Evolutionary conservation across 2,329 filamentous ascomycete genomes (phyloP), one percentile per base, ranked within the genome.

Genomic region (Ophioceras dolichostomum): DNA sequence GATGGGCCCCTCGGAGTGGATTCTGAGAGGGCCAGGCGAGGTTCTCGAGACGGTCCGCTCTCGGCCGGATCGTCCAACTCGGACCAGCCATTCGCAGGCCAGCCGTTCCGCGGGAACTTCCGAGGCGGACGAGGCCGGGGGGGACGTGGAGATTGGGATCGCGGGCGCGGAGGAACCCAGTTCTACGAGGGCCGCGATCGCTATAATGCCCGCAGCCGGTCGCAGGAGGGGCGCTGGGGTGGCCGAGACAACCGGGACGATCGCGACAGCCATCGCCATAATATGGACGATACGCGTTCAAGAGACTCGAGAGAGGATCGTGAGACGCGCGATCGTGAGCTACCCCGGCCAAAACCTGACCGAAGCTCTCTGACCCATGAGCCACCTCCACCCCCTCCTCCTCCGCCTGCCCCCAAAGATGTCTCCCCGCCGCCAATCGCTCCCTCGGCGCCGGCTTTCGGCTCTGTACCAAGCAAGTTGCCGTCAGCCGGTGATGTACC

Each of bases 51-150:
- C 48, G 82, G 81, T 0, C 80, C 82, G 10, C 70, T 76, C 17
- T 83, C 80, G 2, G 79, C 78, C 14, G 78, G 78, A 4, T 84
- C 82, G 3, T 76, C 75, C 9, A 76, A 75, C 17, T 83, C 81
- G 0, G 82, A 87, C 43, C 68, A 73, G 10, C 66, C 71, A 1
- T 78, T 79, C 39, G 69, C 65, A 14, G 56, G 64, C 8, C 64
- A 65, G 9, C 65, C 68, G 8, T 67, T 68, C 38, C 69, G 70
- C 10, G 71, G 76, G 16, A 68, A 70, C 5, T 72, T 73, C 41
- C 54, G 59, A 20, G 64, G 70, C 37, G 73, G 76, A 2, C 70
- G 76, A n/a, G n/a, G n/a, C 17, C 64, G 64, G 10, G 59, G 73
- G 40, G 71, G 72, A 3, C 64, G 76, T 21, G 76, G 70, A 12